Evolutionary conservation across 441 rosid species (phyloP), one percentile per base, ranked within the genome.

Genomic region (Croton laevigatus): DNA sequence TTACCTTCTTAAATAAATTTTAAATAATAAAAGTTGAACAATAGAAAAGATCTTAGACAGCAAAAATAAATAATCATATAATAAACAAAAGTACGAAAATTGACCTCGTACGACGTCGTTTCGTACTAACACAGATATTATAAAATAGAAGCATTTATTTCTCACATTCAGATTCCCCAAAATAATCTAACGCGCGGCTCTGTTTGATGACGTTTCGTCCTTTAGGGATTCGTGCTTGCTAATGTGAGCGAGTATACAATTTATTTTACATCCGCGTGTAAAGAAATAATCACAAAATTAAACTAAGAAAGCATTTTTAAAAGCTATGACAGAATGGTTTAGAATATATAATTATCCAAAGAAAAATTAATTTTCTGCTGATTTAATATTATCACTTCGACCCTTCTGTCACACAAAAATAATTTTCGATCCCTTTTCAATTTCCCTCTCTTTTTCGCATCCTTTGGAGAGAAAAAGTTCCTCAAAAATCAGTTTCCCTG

Each of bases 381-480:
- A 57, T 63, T 17, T 19, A 20, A 10, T 38, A 52, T 51, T 62
- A 62, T 62, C 74, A 40, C 6, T 13, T 19, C 59, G 65, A 23
- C 71, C 77, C 69, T 62, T 70, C 60, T 34, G 54, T 69, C 83
- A 57, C 80, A 74, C 81, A 51, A 82, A 75, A 83, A 80, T 71
- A 59, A 63, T 68, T 80, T 84, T 82, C 73, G 77, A 78, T 81
- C 75, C 80, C 48, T 71, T 71, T 78, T 49, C 80, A 22, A 59
- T 84, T 88, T 84, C 88, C 93, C 90, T 77, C 86, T 83, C 82
- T 80, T 73, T 27, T 78, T 69, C 53, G 53, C 66, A 54, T 74
- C 42, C 79, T 66, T 82, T 83, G 89, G 90, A 82, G 90, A 90
- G 89, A 86, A 86, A 46, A 72, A 70, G 63, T 51, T 58, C 44